Base-by-base conservation (phyloP, 768 basidiomycete genomes). In the Tulasnella calospora region DNA sequence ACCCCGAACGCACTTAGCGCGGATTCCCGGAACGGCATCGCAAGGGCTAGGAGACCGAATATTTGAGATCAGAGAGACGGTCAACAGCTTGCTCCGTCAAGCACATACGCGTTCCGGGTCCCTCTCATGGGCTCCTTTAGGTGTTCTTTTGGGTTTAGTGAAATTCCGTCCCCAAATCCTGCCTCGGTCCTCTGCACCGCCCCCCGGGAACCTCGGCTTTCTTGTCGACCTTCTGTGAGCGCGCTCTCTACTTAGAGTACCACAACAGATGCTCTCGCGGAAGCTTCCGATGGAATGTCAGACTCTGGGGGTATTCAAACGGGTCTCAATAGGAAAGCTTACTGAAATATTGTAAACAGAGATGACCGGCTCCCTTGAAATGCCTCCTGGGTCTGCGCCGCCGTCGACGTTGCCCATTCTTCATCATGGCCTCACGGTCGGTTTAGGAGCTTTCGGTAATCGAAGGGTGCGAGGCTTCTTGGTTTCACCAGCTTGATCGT, bases 31-130 rank as follows among this genome's bases (percentile, higher is more conserved):
- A 82, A 99, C 97, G 57, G 93, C 87, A 82, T 99, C 98, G 55
- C 97, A n/a, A n/a, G 94, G 84, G 96, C 98, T 23, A 98, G 93
- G 84, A 98, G 94, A 3, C 99, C 92, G 83, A 99, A 99, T 10
- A 67, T 57, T 36, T 57, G 41, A 1, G 71, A 73, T 78, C 38
- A 71, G 51, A n/a, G 33, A 30, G 21, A 19, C 12, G 3, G 46
- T 40, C n/a, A 44, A 38, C 47, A 5, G 57, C 30, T 77, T 21
- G 30, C 27, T 21, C 36, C 61, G 17, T 5, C 35, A 36, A 51
- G 15, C n/a, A 84, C 92, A 82, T 82, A 98, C 96, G 92, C 94
- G 81, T 98, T 91, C 38, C 96, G 92, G 79, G 95, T 92, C 82
- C 98, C 96, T 83, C 94, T 92, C 81, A 99, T 85, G 82, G 90